Evolutionary conservation across 2,329 filamentous ascomycete genomes (phyloP).

Genomic region (Lasiodiplodia hormozganensis): DNA sequence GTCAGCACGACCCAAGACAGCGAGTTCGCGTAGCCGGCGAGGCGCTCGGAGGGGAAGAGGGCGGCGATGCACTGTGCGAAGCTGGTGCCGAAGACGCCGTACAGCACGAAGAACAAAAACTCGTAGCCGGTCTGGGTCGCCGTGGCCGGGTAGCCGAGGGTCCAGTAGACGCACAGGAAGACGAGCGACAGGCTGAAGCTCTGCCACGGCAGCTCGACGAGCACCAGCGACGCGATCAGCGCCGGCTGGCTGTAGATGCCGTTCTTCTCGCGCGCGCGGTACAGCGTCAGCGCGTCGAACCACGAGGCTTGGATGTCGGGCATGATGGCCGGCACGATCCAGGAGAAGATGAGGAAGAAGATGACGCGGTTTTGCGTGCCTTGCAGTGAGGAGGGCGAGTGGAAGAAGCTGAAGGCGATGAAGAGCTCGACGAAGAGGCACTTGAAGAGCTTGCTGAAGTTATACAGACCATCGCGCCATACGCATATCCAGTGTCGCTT

Average conservation of each 20-base stretch:
- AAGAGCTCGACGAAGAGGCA: conserved; percentile 58
- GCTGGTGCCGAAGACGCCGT: conserved; percentile 69
- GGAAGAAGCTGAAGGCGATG: conserved; percentile 59
- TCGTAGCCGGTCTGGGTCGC: conserved; percentile 53
- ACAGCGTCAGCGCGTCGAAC: conserved; percentile 69
- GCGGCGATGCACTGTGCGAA: conserved; percentile 73
- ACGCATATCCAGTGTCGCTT: conserved; percentile 63
- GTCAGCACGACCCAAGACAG: conserved; percentile 73
- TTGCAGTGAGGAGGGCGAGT: conserved; percentile 48
- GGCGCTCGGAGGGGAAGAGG: conserved; percentile 68
- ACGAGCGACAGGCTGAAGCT: conserved; percentile 70
- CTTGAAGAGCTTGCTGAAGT: conserved; percentile 67
- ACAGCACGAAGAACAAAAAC: conserved; percentile 66
- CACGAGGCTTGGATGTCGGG: conserved; percentile 79
- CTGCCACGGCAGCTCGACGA: conserved; percentile 76
- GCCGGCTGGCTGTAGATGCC: conserved; percentile 81
- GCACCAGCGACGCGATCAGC: conserved; percentile 68
- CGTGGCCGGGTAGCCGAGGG: conserved; percentile 32
- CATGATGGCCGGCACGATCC: conserved; percentile 75
- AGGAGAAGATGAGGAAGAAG: conserved; percentile 77
- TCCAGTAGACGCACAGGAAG: conserved; percentile 61
- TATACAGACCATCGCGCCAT: conserved; percentile 71
- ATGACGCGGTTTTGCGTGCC: conserved; percentile 69
- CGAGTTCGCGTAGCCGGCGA: conserved; percentile 72
- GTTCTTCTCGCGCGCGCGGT: conserved; percentile 74